A percentile compares a stretch with the other conserved stretches of the same genome.
phyloP scores from a whole-genome alignment of 2,329 filamentous ascomycete genomes.

The Leptographium procerum region DNA sequence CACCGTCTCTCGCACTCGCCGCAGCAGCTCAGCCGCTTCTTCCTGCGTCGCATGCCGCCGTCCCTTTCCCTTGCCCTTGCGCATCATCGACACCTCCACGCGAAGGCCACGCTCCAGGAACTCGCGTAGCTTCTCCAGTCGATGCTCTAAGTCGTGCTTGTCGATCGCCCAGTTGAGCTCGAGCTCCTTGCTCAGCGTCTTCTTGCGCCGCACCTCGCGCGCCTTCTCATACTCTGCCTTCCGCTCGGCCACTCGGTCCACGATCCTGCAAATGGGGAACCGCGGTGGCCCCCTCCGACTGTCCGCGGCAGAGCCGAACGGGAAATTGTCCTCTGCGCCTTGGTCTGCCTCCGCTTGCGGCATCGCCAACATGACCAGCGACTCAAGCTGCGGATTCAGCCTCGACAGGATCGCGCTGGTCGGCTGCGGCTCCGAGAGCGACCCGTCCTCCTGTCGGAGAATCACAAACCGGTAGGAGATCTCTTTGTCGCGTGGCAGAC shows the following conservation, averaged over 20 bases:
- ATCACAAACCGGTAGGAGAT: conserved; percentile 27
- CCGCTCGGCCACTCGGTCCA: conserved; percentile 43
- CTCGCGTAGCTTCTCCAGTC: conserved; percentile 51
- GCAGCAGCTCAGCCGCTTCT: conserved; percentile 49
- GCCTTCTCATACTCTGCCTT: conserved; percentile 31
- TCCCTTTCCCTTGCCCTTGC: conserved; percentile 50
- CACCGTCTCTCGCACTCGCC: conserved; percentile 23
- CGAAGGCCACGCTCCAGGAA: conserved; percentile 66
- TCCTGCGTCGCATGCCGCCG: conserved; percentile 45
- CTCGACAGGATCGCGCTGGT: conserved; percentile 29
- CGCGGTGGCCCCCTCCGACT: conserved; percentile 7
- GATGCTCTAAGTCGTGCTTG: conserved; percentile 60
- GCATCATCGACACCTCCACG: conserved; percentile 63
- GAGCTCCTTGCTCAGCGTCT: conserved; percentile 55
- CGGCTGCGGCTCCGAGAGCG: conserved; percentile 25
- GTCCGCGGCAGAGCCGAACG: neutral
- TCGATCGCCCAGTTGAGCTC: conserved; percentile 87
- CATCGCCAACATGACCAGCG: conserved; percentile 30
- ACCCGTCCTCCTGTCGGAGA: conserved; percentile 23
- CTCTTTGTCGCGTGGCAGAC: conserved; percentile 30
- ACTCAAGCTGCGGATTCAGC: conserved; percentile 22
- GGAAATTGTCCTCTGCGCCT: neutral
- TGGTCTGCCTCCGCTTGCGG: conserved; percentile 16
- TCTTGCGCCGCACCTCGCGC: conserved; percentile 26
- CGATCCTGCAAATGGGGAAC: conserved; percentile 58